Evolutionary conservation across 139 green algal species (phyloP), one percentile per base, ranked within the genome.

Genomic region (Volvox reticuliferus): DNA sequence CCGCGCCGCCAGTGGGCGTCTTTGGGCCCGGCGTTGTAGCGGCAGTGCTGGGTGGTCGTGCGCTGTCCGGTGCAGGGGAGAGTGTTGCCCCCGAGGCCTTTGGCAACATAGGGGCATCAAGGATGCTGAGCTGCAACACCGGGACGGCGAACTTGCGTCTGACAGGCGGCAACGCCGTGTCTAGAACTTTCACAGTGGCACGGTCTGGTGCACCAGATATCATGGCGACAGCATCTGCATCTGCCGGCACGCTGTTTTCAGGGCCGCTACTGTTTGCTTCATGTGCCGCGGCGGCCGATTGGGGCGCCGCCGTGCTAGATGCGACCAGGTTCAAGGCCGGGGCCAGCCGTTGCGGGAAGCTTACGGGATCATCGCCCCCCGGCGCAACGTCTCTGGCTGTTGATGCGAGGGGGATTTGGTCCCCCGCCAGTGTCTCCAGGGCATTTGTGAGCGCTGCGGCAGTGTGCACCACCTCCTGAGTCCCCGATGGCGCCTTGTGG

Each of bases 31-130:
- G 61, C 33, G 85, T 80, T 24, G 69, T 82, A 36, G 85, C n/a
- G 28, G 44, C 69, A 24, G 65, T 88, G 69, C 85, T 89, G 37
- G 69, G 83, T 2, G 67, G 82, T 20, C 62, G 65, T 36, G 33
- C 67, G 78, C 78, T 84, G 22, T 37, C 37, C 12, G 21, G 37
- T 24, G 37, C 20, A 22, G 78, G 78, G 12, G 85, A 88, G 9
- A 80, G 67, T 32, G 85, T 19, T 6, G 85, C 85, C 16, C 76
- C 44, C 19, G 85, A 37, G 18, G 85, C 85, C 20, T 19, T 82
- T 6, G 85, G 85, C 44, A 71, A 16, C 18, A 89, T 18, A 16
- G 69, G 37, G 1, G 37, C 35, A 3, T 82, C 85, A 12, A 55
- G 68, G 3, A 69, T 55, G 32, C 78, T n/a, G 17, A 87, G 17